Evolutionary conservation across 2,329 filamentous ascomycete species (phyloP).

Genomic region (Trichocomaceae sp.): DNA sequence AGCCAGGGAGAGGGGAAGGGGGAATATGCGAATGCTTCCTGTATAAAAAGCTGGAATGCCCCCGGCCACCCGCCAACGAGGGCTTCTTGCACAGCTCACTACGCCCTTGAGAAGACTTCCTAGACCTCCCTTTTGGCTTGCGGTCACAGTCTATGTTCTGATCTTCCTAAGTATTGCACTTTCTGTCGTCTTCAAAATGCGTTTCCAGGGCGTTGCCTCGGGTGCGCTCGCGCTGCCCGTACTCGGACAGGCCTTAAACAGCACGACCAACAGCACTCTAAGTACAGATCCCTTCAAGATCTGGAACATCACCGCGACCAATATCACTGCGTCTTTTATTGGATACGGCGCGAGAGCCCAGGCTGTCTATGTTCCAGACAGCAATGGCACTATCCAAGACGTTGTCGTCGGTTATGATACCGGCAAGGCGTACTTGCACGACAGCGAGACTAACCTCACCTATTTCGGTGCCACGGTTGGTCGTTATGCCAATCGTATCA

Average conservation of each 20-base stretch:
- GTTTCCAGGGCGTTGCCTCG: conserved; percentile 28
- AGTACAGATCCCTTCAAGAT: conserved; percentile 31
- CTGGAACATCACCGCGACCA: conserved; percentile 42
- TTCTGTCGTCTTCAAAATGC: conserved; percentile 30
- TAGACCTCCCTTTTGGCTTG: conserved; percentile 22
- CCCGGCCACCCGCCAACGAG: conserved; percentile 11
- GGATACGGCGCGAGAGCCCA: conserved; percentile 44
- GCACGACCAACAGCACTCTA: conserved; percentile 11
- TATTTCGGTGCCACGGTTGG: conserved; percentile 45
- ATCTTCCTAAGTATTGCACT: conserved; percentile 25
- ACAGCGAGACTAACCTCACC: conserved; percentile 43
- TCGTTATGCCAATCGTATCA: conserved; percentile 51
- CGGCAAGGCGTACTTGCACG: conserved; percentile 37
- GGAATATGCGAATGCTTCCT: not conserved
- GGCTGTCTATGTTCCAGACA: conserved; percentile 45
- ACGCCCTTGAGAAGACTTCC: conserved; percentile 18
- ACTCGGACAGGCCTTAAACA: conserved; percentile 19
- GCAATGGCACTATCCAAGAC: conserved; percentile 44
- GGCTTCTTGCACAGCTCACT: conserved; percentile 16
- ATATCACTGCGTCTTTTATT: conserved; percentile 45
- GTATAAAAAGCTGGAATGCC: conserved; percentile 14
- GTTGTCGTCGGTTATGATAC: conserved; percentile 48
- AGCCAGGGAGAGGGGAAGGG: not conserved
- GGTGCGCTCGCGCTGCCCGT: conserved; percentile 28
- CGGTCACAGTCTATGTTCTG: conserved; percentile 24